Base-by-base conservation (phyloP, 352 stramenopile genomes). In the Hyaloperonospora brassicae region DNA sequence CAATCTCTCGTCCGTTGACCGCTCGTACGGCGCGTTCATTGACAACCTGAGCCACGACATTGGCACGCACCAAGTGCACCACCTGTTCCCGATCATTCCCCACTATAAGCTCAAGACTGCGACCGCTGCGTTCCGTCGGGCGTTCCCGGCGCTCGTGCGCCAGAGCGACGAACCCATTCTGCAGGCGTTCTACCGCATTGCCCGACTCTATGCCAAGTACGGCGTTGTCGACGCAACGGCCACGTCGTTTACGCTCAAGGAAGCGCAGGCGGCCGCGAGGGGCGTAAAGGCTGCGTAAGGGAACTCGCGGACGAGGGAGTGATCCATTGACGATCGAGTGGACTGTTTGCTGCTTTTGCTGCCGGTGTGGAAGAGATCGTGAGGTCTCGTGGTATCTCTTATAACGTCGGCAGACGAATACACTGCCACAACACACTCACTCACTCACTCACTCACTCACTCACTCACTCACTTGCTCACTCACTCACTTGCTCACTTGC, bases 1-100 rank as follows among this genome's bases (percentile, higher is more conserved):
- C 50, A 89, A 89, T 62, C 64, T 92, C 21, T 87, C 75, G 62
- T 85, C 72, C 24, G 77, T 92, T 17, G 81, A 92, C 66, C 82
- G 82, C 50, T 80, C 75, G 24, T 92, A 89, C 66, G 82, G 82
- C 46, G 64, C 66, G 54, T 48, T 92, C 49, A 79, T 92, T 41
- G 78, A 92, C 66, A 85, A 92, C 69, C 24, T 89, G 57, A 87
- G 76, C 73, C 79, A 92, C 73, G 85, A 92, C 78, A 92, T 92
- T 52, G 81, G 81, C 59, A 89, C 79, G 63, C 82, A 92, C 70
- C 79, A 89, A 66, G 69, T 89, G 50, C 82, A 92, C 67, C 82
- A 92, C 73, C 66, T 92, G 30, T 92, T 92, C 70, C 77, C 82
- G 43, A 92, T 89, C 64, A 92, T 92, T 47, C 82, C 82, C 55